Conservation (phyloP, 2,329 filamentous ascomycete genomes). For the Penicillium sp. region DNA sequence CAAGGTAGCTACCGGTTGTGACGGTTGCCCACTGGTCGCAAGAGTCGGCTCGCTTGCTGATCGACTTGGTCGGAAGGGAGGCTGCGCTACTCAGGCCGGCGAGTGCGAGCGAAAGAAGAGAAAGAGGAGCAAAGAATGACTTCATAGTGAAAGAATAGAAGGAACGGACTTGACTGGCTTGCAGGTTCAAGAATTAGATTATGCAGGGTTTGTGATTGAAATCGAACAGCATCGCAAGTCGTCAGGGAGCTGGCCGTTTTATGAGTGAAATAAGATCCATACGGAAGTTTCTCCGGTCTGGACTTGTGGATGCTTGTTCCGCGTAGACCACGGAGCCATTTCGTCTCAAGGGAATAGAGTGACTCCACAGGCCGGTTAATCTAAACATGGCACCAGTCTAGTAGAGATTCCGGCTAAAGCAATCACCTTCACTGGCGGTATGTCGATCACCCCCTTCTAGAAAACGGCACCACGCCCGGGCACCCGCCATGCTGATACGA, state of each 20-base stretch:
- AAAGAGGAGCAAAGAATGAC: constrained; percentile 25
- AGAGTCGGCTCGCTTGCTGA: constrained; percentile 35
- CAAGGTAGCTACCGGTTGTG: constrained; percentile 48
- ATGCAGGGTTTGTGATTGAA: background rate
- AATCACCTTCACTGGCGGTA: background rate
- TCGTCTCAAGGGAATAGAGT: constrained; percentile 21
- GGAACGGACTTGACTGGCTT: constrained; percentile 1
- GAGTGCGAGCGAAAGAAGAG: constrained; percentile 25
- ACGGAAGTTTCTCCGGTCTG: constrained; percentile 5
- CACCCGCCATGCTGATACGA: too few relatives aligned
- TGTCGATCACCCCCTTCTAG: constrained; percentile 1
- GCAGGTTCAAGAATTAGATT: background rate
- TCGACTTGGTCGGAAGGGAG: constrained; percentile 22
- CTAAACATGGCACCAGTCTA: background rate
- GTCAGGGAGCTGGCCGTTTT: background rate
- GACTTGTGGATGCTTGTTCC: constrained; percentile 13
- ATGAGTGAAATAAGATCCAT: constrained; percentile 3
- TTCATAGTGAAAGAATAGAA: constrained; percentile 31
- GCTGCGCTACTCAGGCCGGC: constrained; percentile 30
- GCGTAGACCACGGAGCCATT: constrained; percentile 21
- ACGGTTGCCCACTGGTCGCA: constrained; percentile 48
- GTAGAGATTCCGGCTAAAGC: background rate
- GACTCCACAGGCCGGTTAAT: constrained; percentile 19
- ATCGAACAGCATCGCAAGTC: background rate
- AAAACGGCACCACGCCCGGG: background rate